phyloP scores from a whole-genome alignment of 2,329 filamentous ascomycete species.

The Fusarium agapanthi region DNA sequence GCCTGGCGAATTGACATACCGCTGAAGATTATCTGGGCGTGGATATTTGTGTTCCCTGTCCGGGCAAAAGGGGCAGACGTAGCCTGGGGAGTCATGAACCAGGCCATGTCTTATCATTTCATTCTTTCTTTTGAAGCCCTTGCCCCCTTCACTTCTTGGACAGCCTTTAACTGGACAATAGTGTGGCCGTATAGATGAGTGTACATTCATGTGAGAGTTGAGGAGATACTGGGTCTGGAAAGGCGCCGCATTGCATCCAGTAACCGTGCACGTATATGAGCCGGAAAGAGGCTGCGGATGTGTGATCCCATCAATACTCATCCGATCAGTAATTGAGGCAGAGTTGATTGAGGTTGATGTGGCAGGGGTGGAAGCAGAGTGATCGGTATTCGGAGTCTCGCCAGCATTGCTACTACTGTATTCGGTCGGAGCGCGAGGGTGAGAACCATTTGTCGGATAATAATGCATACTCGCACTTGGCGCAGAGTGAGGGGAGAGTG shows the following conservation, averaged over 20 bases:
- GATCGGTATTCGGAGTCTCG: slow-evolving; percentile 58
- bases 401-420: slow-evolving; percentile 56
- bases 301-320: slow-evolving; percentile 67
- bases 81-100: slow-evolving; percentile 93
- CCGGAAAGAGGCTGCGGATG: slow-evolving; percentile 60
- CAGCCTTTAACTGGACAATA: slow-evolving; percentile 72
- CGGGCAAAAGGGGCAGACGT: slow-evolving; percentile 95
- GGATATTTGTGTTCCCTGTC: slow-evolving; percentile 95
- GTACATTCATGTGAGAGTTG: slow-evolving; percentile 81
- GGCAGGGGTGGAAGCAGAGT: slow-evolving; percentile 54
- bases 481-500: slow-evolving; percentile 58
- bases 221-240: slow-evolving; percentile 82
- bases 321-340: slow-evolving; percentile 57
- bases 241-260: slow-evolving; percentile 74
- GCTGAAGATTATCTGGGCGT: slow-evolving; percentile 92
- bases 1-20: slow-evolving; percentile 60
- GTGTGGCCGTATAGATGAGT: slow-evolving; percentile 71
- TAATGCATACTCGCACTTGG: slow-evolving; percentile 53
- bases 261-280: slow-evolving; percentile 65
- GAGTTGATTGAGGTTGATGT: slow-evolving; percentile 40
- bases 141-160: slow-evolving; percentile 69
- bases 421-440: slow-evolving; percentile 51
- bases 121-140: slow-evolving; percentile 77
- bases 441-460: slow-evolving; percentile 43
- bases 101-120: slow-evolving; percentile 82